Conservation (phyloP, 805 yeast genomes). For the Candida coquimbonensis region DNA sequence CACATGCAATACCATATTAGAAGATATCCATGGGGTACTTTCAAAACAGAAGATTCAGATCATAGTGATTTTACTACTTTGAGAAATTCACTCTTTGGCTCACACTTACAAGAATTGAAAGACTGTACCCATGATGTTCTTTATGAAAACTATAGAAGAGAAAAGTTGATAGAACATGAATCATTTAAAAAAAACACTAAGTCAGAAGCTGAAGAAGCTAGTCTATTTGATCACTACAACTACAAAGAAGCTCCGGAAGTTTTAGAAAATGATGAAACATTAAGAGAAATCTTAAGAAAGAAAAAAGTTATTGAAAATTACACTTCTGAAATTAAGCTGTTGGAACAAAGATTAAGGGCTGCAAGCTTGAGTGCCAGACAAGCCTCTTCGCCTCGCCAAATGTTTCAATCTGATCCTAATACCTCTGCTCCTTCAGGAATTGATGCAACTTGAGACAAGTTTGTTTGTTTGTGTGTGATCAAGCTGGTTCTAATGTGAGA, state of each 20-base stretch:
- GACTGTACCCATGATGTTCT: constrained; percentile 69
- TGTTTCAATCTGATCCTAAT: too few relatives aligned
- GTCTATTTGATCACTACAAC: constrained; percentile 2
- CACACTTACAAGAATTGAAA: constrained; percentile 77
- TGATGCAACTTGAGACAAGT: too few relatives aligned
- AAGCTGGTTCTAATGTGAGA: too few relatives aligned
- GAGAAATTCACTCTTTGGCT: constrained; percentile 65
- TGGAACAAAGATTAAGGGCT: constrained; percentile 14
- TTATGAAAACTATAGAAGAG: constrained; percentile 76
- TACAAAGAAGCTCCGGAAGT: neutral
- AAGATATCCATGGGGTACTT: constrained; percentile 63
- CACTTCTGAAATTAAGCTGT: constrained; percentile 12
- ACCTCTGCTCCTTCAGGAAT: too few relatives aligned
- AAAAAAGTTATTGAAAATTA: constrained; percentile 14
- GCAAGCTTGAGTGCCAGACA: neutral
- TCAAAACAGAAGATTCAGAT: constrained; percentile 47
- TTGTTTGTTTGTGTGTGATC: too few relatives aligned
- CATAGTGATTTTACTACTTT: constrained; percentile 65
- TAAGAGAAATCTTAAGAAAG: constrained; percentile 15
- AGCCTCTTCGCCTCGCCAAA: too few relatives aligned
- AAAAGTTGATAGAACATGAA: constrained; percentile 38
- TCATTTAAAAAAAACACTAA: neutral
- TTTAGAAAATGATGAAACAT: constrained; percentile 5
- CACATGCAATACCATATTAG: constrained; percentile 40
- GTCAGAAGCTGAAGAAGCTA: constrained; percentile 1